Base-by-base conservation (phyloP, 2,329 filamentous ascomycete species). In the Parafenestella ontariensis region DNA sequence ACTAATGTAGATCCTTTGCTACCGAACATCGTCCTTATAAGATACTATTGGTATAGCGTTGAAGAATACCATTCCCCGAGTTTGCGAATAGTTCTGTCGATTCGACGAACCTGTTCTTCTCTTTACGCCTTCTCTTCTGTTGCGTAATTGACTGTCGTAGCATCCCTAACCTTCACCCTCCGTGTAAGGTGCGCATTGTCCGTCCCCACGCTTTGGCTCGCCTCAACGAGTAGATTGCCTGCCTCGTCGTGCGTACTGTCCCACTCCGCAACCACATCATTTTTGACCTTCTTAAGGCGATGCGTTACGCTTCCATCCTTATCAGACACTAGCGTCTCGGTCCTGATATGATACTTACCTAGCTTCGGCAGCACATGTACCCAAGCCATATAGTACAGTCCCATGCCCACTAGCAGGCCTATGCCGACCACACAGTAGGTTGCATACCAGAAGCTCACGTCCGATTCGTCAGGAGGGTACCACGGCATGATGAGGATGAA, bases 401-500 rank as follows among this genome's bases (percentile, higher is more conserved):
- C 64, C 52, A 64, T 64, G 3, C 45, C 58, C 1, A 61, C 37
- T 8, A 72, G 49, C 15, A 73, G 49, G 2, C 54, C 86, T 52
- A 91, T 81, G 0, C 88, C 87, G 0, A 85, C 82, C 0, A 86
- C 83, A 18, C 83, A 82, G 62, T 91, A 90, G 0, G 87, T 90
- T 1, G 81, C 88, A 59, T 91, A 92, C 85, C 86, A 91, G 72
- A 92, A 91, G 48, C 83, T 88, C 1, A 90, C 88, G 51, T 88
- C 84, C 0, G 82, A 85, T 0, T 79, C 77, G 1, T 79, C 77
- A 0, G 89, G 89, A 1, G 88, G 89, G 60, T 86, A 88, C 89
- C 88, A 91, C 0, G 89, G 88, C 81, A 89, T 89, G 15, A 87
- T 80, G 2, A 91, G 74, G 40, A 90, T 76, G 52, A 72, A 69